Conservation (phyloP, 2,329 filamentous ascomycete genomes). For the Stachybotrys elegans region DNA sequence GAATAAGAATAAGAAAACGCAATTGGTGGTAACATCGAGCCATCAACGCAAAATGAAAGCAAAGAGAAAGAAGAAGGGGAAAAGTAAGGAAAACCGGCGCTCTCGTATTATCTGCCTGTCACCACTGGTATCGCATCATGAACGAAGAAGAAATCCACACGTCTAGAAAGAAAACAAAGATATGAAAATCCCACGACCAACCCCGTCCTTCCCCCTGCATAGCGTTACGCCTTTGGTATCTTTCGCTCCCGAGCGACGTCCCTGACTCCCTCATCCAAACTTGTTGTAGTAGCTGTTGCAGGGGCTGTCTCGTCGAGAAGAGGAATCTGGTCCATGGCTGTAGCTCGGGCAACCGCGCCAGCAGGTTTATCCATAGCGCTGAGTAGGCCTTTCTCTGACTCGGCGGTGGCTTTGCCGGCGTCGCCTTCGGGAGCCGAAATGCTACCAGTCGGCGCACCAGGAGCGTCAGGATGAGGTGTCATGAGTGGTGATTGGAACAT, state of each 20-base stretch:
- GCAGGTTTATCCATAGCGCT: slow-evolving; percentile 10
- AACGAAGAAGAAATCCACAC: too few species aligned
- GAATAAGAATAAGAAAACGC: too few species aligned
- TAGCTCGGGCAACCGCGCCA: slow-evolving; percentile 14
- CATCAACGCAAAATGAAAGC: too few species aligned
- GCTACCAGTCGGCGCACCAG: slow-evolving; percentile 9
- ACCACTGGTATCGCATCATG: too few species aligned
- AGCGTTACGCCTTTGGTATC: slow-evolving; percentile 1
- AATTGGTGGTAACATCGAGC: too few species aligned
- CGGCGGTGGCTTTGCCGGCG: slow-evolving; percentile 11
- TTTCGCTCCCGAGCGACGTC: slow-evolving; percentile 45
- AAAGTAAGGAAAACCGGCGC: too few species aligned
- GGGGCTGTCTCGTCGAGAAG: slow-evolving; percentile 43
- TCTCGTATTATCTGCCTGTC: too few species aligned
- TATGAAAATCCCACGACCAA: too few species aligned
- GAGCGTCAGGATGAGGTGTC: slow-evolving; percentile 20
- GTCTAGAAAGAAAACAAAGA: too few species aligned
- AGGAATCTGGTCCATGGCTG: slow-evolving; percentile 50
- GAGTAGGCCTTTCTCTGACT: slow-evolving; percentile 12
- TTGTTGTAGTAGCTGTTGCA: slow-evolving; percentile 30
- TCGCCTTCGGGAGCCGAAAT: slow-evolving; percentile 12
- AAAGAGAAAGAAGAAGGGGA: too few species aligned
- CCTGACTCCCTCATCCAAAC: slow-evolving; percentile 38
- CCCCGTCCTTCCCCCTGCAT: too few species aligned
- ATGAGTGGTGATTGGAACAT: slow-evolving; percentile 29